phyloP scores from a whole-genome alignment of 345 rosid genomes.

The Corchorus olitorius region DNA sequence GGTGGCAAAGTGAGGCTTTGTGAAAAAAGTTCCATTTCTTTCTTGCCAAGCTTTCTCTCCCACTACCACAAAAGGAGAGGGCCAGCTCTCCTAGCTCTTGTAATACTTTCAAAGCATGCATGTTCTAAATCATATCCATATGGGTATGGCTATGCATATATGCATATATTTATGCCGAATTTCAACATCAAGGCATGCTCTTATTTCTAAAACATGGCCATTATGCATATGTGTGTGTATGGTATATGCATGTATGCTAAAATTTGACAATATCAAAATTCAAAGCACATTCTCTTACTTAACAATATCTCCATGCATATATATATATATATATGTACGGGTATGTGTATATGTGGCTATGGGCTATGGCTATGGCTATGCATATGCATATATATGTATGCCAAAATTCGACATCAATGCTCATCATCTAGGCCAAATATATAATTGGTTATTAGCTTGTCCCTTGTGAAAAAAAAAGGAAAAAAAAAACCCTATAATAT shows the following conservation, averaged over 20 bases:
- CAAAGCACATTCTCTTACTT: too few species aligned
- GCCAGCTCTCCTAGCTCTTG: not conserved
- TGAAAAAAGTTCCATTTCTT: conserved; percentile 42
- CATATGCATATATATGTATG: not conserved
- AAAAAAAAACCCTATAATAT: not conserved
- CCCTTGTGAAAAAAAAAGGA: not conserved
- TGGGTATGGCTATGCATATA: not conserved
- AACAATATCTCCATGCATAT: not conserved
- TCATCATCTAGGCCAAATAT: too few species aligned
- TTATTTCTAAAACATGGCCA: too few species aligned
- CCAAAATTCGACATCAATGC: not conserved
- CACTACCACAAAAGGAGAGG: conserved; percentile 1
- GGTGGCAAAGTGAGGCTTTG: conserved; percentile 21
- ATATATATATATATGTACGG: too few species aligned
- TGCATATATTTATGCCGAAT: not conserved
- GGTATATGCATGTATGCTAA: too few species aligned
- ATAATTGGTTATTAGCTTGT: not conserved
- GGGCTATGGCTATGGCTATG: too few species aligned
- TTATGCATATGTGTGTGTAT: too few species aligned
- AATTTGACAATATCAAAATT: too few species aligned
- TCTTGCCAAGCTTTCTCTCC: conserved; percentile 42
- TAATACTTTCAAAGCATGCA: not conserved
- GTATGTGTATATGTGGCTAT: too few species aligned
- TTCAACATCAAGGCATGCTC: too few species aligned
- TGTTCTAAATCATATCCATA: too few species aligned